phyloP scores from a whole-genome alignment of 139 green algal genomes.

The Desmodesmus armatus region DNA sequence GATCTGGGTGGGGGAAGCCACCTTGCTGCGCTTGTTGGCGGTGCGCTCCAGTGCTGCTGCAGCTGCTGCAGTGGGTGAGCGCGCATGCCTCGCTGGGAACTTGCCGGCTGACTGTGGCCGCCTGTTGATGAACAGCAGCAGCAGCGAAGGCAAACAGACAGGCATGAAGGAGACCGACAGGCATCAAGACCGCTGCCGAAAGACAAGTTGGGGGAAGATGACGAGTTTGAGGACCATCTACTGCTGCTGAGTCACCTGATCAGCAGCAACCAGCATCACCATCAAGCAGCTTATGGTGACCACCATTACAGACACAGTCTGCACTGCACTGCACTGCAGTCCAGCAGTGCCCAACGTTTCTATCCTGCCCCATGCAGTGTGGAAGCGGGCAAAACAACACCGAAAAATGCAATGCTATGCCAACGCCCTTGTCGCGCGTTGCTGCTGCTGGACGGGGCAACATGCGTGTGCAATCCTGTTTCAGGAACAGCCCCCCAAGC shows the following conservation, averaged over 20 bases:
- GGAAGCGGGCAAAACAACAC: too few relatives aligned
- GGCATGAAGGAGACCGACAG: background rate
- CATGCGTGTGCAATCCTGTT: too few relatives aligned
- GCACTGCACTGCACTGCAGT: too few relatives aligned
- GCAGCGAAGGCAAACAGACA: background rate
- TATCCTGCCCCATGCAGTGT: too few relatives aligned
- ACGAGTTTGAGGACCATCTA: background rate
- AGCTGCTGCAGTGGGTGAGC: background rate
- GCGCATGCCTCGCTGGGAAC: background rate
- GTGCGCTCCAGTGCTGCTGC: background rate
- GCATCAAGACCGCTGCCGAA: background rate
- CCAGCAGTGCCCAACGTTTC: too few relatives aligned
- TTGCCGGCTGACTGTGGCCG: background rate
- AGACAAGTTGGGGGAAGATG: background rate
- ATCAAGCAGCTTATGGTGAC: background rate
- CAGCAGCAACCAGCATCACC: background rate
- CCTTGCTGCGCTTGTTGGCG: slow-evolving; percentile 22
- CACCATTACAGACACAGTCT: too few relatives aligned
- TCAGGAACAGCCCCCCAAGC: too few relatives aligned
- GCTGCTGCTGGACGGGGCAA: too few relatives aligned
- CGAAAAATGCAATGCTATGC: too few relatives aligned
- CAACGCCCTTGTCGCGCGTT: too few relatives aligned
- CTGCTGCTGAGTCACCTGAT: background rate
- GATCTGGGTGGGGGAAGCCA: background rate
- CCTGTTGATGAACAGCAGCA: too few relatives aligned